Conservation (phyloP, 2,329 filamentous ascomycete genomes). For the Fusarium sp. region DNA sequence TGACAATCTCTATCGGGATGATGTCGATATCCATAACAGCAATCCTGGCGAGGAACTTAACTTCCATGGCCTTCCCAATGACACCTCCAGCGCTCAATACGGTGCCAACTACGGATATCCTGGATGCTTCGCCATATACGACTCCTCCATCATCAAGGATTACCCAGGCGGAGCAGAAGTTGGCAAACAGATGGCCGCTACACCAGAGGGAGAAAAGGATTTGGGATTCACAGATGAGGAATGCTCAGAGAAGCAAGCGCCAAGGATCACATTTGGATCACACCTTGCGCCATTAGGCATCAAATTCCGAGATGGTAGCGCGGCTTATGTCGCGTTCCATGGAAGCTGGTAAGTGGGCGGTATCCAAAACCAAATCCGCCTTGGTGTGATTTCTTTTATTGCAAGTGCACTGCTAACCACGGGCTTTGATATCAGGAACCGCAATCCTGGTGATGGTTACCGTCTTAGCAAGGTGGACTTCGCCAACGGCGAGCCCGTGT, state of each 20-base stretch:
- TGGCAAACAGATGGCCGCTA: slow-evolving; percentile 13
- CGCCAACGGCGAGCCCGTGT: background rate
- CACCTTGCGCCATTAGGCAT: slow-evolving; percentile 15
- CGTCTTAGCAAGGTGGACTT: slow-evolving; percentile 17
- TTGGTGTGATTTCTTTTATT: too few relatives aligned
- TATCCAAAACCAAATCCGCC: too few relatives aligned
- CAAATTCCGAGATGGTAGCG: slow-evolving; percentile 9
- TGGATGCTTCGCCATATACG: slow-evolving; percentile 17
- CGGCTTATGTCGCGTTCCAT: slow-evolving; percentile 13
- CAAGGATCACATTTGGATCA: slow-evolving; percentile 3
- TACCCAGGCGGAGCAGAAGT: slow-evolving; percentile 5
- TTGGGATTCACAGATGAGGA: slow-evolving; percentile 21
- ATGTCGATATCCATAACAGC: slow-evolving; percentile 9
- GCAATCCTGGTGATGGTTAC: slow-evolving; percentile 16
- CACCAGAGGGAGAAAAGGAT: background rate
- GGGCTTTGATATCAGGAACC: background rate
- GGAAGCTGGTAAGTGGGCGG: slow-evolving; percentile 6
- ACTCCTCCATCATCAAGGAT: background rate
- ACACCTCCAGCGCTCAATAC: slow-evolving; percentile 5
- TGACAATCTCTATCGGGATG: slow-evolving; percentile 16
- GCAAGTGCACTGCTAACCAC: background rate
- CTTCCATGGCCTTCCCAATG: slow-evolving; percentile 14
- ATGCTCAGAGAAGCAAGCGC: slow-evolving; percentile 12
- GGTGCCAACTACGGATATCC: slow-evolving; percentile 20
- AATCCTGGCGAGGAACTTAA: slow-evolving; percentile 21